Conservation (phyloP, 2,329 filamentous ascomycete genomes). For the Alternaria ethzedia region DNA sequence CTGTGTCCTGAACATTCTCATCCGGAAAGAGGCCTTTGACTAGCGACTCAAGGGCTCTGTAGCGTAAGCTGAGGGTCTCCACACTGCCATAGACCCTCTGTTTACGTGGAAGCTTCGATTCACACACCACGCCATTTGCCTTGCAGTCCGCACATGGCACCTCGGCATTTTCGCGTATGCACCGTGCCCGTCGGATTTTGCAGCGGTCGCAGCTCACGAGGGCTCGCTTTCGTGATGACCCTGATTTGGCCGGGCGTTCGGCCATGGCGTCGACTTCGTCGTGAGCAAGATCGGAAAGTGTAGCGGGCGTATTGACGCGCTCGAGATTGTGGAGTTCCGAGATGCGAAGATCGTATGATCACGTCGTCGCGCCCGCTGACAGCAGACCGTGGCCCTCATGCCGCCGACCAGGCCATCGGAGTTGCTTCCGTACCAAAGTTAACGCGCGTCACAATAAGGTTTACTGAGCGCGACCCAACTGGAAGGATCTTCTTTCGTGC, state of each 20-base stretch:
- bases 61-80: conserved; percentile 54
- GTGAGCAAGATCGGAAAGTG: neutral
- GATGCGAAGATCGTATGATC: neutral
- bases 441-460: conserved; percentile 1
- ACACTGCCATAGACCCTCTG: conserved; percentile 56
- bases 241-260: conserved; percentile 24
- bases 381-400: conserved; percentile 1
- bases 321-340: conserved; percentile 9
- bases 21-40: conserved; percentile 52
- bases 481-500: neutral
- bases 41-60: conserved; percentile 52
- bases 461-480: neutral
- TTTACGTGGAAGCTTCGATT: conserved; percentile 54
- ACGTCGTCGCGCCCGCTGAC: neutral
- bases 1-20: conserved; percentile 48
- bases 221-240: conserved; percentile 34
- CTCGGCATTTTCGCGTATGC: conserved; percentile 35
- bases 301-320: neutral
- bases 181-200: conserved; percentile 37
- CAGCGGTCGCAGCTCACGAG: conserved; percentile 41
- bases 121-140: conserved; percentile 49
- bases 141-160: conserved; percentile 50
- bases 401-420: conserved; percentile 3
- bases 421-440: conserved; percentile 9
- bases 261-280: conserved; percentile 12